Conservation (phyloP, 2,329 filamentous ascomycete species). For the Ampelomyces quisqualis region DNA sequence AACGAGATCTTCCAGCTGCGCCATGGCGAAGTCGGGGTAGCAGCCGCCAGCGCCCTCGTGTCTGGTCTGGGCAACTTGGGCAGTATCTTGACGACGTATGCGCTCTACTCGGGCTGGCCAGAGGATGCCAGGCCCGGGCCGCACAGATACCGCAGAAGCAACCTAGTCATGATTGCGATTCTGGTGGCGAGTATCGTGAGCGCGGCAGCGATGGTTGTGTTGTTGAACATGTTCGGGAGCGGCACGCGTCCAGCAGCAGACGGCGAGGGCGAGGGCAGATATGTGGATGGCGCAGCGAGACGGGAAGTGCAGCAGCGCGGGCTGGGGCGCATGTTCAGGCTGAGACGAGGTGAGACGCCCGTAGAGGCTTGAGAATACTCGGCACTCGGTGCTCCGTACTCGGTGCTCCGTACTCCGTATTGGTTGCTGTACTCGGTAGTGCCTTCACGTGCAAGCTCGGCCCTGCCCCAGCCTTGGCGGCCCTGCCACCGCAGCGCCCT, state of each 20-base stretch:
- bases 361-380: neutral
- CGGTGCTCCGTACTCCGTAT: neutral
- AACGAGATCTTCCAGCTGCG: slow-evolving; percentile 86
- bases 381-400: neutral
- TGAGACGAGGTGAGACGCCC: slow-evolving; percentile 15
- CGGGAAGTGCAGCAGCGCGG: slow-evolving; percentile 47
- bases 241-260: slow-evolving; percentile 37
- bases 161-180: slow-evolving; percentile 85
- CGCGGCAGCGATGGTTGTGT: slow-evolving; percentile 66
- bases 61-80: slow-evolving; percentile 85
- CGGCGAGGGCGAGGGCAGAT: slow-evolving; percentile 57
- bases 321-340: slow-evolving; percentile 39
- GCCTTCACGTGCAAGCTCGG: slow-evolving; percentile 2
- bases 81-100: slow-evolving; percentile 84
- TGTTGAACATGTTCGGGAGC: slow-evolving; percentile 54
- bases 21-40: slow-evolving; percentile 88
- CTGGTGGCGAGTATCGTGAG: slow-evolving; percentile 74
- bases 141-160: slow-evolving; percentile 76
- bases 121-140: slow-evolving; percentile 65
- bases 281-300: slow-evolving; percentile 45
- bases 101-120: slow-evolving; percentile 83
- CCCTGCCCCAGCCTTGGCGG: neutral
- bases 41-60: slow-evolving; percentile 80
- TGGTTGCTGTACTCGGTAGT: neutral
- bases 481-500: slow-evolving; percentile 1